Conservation (phyloP, 495 filamentous ascomycete species). For the Arthonia radiata region DNA sequence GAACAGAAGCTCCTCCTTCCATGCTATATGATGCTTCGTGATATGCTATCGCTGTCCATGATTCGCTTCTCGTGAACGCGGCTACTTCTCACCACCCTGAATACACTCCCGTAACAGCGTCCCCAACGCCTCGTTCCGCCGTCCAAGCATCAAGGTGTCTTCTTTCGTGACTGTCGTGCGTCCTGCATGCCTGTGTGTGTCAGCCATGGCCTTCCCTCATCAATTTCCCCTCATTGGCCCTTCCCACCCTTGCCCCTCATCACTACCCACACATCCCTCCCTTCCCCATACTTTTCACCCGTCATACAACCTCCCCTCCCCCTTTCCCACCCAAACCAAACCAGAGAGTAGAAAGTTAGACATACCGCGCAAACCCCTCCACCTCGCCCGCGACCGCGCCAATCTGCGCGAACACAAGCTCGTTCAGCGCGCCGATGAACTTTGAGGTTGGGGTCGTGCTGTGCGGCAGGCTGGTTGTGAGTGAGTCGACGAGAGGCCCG, state of each 20-base stretch:
- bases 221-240: no score
- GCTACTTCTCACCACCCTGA: conserved; percentile 19
- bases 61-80: no score
- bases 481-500: conserved; percentile 69
- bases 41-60: no score
- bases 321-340: no score
- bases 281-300: no score
- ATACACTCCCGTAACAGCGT: conserved; percentile 42
- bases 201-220: background rate
- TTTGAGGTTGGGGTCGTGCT: conserved; percentile 88
- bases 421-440: conserved; percentile 79
- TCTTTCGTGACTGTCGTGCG: conserved; percentile 55
- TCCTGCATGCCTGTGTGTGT: conserved; percentile 40
- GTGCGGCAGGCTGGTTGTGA: conserved; percentile 23
- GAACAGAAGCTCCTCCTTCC: no score
- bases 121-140: conserved; percentile 65
- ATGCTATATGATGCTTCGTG: no score
- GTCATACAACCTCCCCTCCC: no score
- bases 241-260: no score
- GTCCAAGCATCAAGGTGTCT: conserved; percentile 66
- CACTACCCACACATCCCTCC: no score
- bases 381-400: conserved; percentile 23
- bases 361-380: no score
- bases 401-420: conserved; percentile 78
- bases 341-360: no score